Evolutionary conservation across 495 filamentous ascomycete genomes (phyloP).

Genomic region (Tuber umbilicatum): DNA sequence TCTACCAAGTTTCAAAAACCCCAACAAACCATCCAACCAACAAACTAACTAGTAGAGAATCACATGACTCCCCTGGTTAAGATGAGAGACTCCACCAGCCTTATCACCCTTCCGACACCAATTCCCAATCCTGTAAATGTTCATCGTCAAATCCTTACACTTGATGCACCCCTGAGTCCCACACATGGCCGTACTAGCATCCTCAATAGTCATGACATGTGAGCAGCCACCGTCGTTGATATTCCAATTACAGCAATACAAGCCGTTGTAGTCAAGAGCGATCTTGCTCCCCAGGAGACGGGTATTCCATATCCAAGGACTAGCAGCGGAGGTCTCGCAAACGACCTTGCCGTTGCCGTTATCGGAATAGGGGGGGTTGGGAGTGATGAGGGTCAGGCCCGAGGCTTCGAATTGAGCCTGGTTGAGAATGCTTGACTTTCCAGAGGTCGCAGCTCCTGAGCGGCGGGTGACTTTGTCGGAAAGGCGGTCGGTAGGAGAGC

Average conservation of each 20-base stretch:
- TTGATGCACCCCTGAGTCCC: background rate
- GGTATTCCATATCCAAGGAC: background rate
- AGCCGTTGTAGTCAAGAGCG: background rate
- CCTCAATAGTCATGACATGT: background rate
- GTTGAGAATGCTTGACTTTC: background rate
- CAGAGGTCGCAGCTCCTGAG: background rate
- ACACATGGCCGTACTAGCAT: background rate
- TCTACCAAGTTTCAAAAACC: no score
- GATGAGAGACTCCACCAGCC: background rate
- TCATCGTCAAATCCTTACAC: background rate
- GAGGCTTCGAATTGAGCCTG: background rate
- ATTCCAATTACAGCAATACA: background rate
- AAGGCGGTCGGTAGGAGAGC: background rate
- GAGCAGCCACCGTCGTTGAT: background rate
- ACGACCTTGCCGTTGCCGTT: background rate
- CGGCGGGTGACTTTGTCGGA: background rate
- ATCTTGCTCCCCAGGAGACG: fast-evolving
- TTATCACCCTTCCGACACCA: background rate
- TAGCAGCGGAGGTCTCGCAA: background rate
- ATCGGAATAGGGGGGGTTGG: background rate
- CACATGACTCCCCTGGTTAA: background rate
- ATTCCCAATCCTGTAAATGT: background rate
- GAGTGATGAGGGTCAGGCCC: background rate
- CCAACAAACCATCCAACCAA: background rate
- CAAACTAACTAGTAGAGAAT: background rate